Base-by-base conservation (phyloP, 2,329 filamentous ascomycete species). In the Ophiostoma sp. region DNA sequence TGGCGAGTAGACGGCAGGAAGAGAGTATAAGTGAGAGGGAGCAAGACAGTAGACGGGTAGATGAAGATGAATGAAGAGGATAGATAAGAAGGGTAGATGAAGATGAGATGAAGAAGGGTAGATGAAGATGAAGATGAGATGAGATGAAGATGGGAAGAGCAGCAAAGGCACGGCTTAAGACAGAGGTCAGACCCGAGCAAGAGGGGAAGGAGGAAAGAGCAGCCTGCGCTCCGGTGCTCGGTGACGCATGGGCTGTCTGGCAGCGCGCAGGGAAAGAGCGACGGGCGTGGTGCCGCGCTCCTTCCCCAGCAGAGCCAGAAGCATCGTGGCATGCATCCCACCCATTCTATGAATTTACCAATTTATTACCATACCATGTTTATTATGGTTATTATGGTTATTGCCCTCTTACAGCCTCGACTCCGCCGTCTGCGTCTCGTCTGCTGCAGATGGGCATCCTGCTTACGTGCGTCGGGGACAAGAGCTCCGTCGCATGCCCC, bases 261-360 rank as follows among this genome's bases (percentile, higher is more conserved):
- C 27, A 41, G 18, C 27, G 27, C 27, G 27, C 16, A 63, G 16
- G 60, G 60, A 63, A 63, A 63, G 60, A 63, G 40, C 40, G 40
- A 63, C 38, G 58, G 58, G 38, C 60, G 60, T 42, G 60, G 16
- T 42, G 40, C 1, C 60, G 60, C 55, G 55, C 55, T 40, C 55
- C 16, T 60, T 60, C 55, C 18, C 55, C 3, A 60, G 38, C 27
- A 60, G 12, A 60, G 42, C 6, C 42, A 44, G 6, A 12, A 12
- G 42, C 55, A 60, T 60, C 27, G 55, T 60, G 55, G 55, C 12
- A 18, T 55, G 52, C 52, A 58, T 58, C 27, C 52, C 52, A 58
- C 52, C 27, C 27, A 27, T 27, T 27, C 27, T 27, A 27, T 27
- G 1, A 27, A 27, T 27, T 27, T 27, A 27, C 27, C 27, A 27